Evolutionary conservation across 768 basidiomycete species (phyloP), one percentile per base, ranked within the genome.

Genomic region (Lentinula lateritia): DNA sequence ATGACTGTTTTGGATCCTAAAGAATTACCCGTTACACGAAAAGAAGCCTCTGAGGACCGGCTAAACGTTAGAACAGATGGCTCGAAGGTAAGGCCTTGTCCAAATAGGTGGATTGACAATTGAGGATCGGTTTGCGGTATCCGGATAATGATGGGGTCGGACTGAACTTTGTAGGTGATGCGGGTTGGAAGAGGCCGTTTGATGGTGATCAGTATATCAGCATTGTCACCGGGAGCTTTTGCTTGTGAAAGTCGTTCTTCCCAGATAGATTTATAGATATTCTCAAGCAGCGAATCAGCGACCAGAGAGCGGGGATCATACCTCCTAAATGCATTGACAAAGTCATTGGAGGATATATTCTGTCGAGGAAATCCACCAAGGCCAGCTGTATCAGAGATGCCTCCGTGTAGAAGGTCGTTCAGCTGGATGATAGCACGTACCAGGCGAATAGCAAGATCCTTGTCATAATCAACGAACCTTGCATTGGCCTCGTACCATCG

Each of bases 401-500:
- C 82, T 7, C 84, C 88, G 67, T 98, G 92, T 52, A 98, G 74
- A 20, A 89, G 83, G 52, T 95, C 93, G 70, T 97, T 96, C 60
- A 99, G 82, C 69, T 95, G 91, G 54, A 90, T 85, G 64, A 95
- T 83, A 4, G 92, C 87, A 58, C 88, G 83, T 41, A 92, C 88
- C 50, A 96, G 84, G 52, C 85, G 85, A 65, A 83, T 76, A 13
- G 91, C 88, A 64, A 92, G 78, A 68, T 93, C 91, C 72, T 85
- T 89, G 75, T 93, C 90, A 68, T 88, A 95, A 2, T 89, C 83
- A 28, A 93, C 86, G 28, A 83, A 80, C 52, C 81, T 79, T 6
- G 86, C 83, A 69, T 99, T 98, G 18, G 92, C 89, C 63, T 94
- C 91, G 67, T 92, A 92, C 92, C 95, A 98, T 34, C 91, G 83